Evolutionary conservation across 129 eudicot genomes (phyloP).

Genomic region (Flaveria sonorensis): DNA sequence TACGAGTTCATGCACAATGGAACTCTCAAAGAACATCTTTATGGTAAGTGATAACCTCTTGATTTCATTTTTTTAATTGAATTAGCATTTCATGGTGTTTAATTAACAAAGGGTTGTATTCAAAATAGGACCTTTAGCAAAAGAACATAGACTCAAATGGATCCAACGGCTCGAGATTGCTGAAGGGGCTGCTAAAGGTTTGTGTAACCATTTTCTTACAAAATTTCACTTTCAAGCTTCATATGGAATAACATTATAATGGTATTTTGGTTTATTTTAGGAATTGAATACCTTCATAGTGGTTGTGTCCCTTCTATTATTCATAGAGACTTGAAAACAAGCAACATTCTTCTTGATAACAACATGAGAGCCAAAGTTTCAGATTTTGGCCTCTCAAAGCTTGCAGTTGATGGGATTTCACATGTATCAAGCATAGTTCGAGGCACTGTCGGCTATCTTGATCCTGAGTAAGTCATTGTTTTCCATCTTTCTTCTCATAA

Average conservation of each 20-base stretch:
- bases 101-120: neutral
- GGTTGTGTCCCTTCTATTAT: slow-evolving; percentile 96
- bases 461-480: slow-evolving; percentile 75
- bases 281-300: slow-evolving; percentile 95
- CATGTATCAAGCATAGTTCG: slow-evolving; percentile 98
- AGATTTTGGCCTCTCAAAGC: slow-evolving; percentile 98
- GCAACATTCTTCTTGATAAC: slow-evolving; percentile 94
- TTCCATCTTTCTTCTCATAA: neutral
- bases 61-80: neutral
- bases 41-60: slow-evolving; percentile 47
- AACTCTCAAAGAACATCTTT: slow-evolving; percentile 97
- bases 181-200: slow-evolving; percentile 96
- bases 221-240: neutral
- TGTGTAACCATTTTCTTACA: slow-evolving; percentile 3
- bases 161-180: slow-evolving; percentile 95
- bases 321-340: slow-evolving; percentile 92
- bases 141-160: slow-evolving; percentile 70
- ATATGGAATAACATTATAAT: neutral
- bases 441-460: slow-evolving; percentile 97
- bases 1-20: slow-evolving; percentile 97
- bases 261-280: slow-evolving; percentile 46
- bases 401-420: slow-evolving; percentile 91
- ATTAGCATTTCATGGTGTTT: neutral
- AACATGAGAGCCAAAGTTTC: slow-evolving; percentile 96
- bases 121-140: slow-evolving; percentile 67